Evolutionary conservation across 768 basidiomycete genomes (phyloP).

Genomic region (Boletellus ananas): DNA sequence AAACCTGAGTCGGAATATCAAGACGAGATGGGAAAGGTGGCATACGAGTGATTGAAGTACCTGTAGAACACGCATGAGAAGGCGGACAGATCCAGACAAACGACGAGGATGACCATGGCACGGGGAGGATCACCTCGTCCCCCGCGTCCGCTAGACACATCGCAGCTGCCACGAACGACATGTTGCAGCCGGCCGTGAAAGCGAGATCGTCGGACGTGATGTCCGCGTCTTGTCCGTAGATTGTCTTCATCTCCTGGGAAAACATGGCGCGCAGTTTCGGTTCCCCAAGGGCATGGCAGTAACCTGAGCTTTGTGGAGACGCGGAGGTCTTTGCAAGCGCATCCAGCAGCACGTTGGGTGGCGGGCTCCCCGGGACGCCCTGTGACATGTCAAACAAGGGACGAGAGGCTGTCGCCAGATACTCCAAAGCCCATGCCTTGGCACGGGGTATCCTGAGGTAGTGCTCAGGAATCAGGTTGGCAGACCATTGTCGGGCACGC

Average conservation of each 20-base stretch:
- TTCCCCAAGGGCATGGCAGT: conserved; percentile 61
- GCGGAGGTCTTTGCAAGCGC: conserved; percentile 45
- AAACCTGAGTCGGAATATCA: not conserved
- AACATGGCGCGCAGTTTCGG: conserved; percentile 46
- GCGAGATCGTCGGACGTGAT: conserved; percentile 56
- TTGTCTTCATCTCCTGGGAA: conserved; percentile 54
- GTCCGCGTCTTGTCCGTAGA: conserved; percentile 52
- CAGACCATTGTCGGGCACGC: conserved; percentile 5
- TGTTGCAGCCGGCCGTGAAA: conserved; percentile 68
- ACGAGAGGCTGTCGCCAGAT: conserved; percentile 36
- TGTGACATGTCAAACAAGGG: conserved; percentile 73
- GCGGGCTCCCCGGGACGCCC: conserved; percentile 67
- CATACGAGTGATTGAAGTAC: conserved; percentile 66
- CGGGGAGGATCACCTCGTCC: conserved; percentile 68
- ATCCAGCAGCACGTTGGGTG: conserved; percentile 48
- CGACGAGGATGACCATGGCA: conserved; percentile 51
- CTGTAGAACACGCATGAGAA: conserved; percentile 24
- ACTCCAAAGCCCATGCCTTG: conserved; percentile 51
- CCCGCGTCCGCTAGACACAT: conserved; percentile 67
- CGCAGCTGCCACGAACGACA: conserved; percentile 61
- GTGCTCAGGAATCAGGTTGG: not conserved
- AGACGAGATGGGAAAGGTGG: not conserved
- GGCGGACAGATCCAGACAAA: not conserved
- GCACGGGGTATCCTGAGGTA: conserved; percentile 51
- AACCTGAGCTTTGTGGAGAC: conserved; percentile 47